phyloP scores from a whole-genome alignment of 345 rosid genomes.

The Hypericum perforatum region DNA sequence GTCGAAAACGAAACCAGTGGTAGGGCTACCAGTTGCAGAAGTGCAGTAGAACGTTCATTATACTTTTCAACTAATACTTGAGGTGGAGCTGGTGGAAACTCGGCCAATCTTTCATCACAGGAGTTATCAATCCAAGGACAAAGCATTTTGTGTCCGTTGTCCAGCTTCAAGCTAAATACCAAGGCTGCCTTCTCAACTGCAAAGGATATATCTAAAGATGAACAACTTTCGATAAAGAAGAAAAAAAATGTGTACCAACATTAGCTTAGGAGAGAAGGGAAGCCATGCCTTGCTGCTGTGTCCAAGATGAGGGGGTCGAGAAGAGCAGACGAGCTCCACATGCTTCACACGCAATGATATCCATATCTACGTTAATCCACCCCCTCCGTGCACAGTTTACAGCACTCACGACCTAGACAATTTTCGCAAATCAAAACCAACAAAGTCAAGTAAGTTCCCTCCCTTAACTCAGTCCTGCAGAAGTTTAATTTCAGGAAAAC shows the following conservation, averaged over 20 bases:
- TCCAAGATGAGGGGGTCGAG: conserved; percentile 79
- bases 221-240: conserved; percentile 12
- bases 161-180: conserved; percentile 86
- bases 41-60: conserved; percentile 42
- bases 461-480: no score
- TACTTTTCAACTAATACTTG: conserved; percentile 59
- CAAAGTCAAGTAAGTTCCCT: conserved; percentile 37
- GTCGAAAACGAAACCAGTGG: conserved; percentile 69
- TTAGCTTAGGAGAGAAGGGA: conserved; percentile 7
- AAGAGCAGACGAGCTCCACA: conserved; percentile 81
- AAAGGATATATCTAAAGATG: conserved; percentile 8
- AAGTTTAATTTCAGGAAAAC: no score
- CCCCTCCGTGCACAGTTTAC: conserved; percentile 89
- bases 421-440: conserved; percentile 8
- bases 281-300: conserved; percentile 62
- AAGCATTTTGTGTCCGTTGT: conserved; percentile 64
- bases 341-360: conserved; percentile 75
- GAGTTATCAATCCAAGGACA: conserved; percentile 82
- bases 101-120: conserved; percentile 75
- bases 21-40: conserved; percentile 52
- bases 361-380: conserved; percentile 79
- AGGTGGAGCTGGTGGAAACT: conserved; percentile 68
- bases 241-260: not conserved
- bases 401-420: conserved; percentile 67
- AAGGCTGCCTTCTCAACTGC: conserved; percentile 86